Conservation (phyloP, 2,329 filamentous ascomycete species). For the Hymenoscyphus albidus region DNA sequence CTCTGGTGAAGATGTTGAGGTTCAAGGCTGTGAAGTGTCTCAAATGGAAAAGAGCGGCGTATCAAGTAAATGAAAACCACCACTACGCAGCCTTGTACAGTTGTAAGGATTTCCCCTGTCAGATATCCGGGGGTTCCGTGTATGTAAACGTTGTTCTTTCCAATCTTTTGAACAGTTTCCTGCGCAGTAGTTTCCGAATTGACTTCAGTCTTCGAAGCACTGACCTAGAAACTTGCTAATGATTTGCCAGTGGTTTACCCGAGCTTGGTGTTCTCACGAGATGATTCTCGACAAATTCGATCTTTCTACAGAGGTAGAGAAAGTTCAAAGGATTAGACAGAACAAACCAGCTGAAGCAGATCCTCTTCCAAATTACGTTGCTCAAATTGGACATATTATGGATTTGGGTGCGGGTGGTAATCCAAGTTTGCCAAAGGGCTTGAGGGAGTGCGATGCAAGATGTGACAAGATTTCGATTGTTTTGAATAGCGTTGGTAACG, state of each 20-base stretch:
- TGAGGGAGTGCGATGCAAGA: slow-evolving; percentile 8
- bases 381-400: slow-evolving; percentile 2
- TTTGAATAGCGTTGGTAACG: slow-evolving; percentile 12
- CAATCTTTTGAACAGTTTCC: not conserved
- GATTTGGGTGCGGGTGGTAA: slow-evolving; percentile 5
- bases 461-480: slow-evolving; percentile 15
- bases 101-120: too few species aligned
- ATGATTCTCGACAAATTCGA: slow-evolving; percentile 3
- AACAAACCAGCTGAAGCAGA: not conserved
- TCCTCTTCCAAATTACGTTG: not conserved
- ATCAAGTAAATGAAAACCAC: not conserved
- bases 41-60: not conserved
- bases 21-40: not conserved
- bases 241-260: slow-evolving; percentile 9
- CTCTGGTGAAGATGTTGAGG: not conserved
- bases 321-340: not conserved
- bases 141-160: not conserved
- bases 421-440: not conserved
- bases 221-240: not conserved
- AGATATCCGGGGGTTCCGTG: too few species aligned
- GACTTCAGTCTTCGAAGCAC: not conserved
- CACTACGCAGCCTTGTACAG: too few species aligned
- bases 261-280: slow-evolving; percentile 14
- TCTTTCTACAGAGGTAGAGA: not conserved
- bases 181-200: too few species aligned